These are phyloP conservation scores for Telfairia occidentalis DNA, from an alignment of 331 rosid species.

Conservation along the genomic window DNA sequence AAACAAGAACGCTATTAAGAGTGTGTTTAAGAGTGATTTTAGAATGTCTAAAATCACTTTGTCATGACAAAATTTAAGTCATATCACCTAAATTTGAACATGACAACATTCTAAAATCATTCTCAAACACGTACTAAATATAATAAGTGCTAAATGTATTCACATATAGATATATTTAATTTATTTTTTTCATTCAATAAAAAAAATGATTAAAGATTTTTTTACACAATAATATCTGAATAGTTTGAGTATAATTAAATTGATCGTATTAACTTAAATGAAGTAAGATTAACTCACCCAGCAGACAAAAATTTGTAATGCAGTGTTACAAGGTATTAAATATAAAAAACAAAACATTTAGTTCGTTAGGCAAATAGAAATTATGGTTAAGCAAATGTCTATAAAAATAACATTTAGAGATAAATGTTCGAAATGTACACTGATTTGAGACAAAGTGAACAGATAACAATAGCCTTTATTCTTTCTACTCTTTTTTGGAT, in stretches of 20 bases:
- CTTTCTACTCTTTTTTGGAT: slow-evolving; percentile 43
- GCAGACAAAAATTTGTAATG: no score
- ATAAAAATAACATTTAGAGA: background rate
- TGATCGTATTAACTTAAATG: background rate
- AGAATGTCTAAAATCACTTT: no score
- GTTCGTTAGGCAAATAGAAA: background rate
- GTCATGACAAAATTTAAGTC: no score
- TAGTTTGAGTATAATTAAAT: background rate
- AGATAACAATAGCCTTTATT: background rate
- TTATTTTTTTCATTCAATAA: background rate
- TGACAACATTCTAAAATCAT: no score
- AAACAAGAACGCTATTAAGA: background rate
- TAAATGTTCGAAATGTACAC: background rate
- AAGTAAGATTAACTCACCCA: background rate
- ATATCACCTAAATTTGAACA: no score
- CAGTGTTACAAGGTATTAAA: no score
- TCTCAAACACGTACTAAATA: no score
- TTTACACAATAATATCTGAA: background rate
- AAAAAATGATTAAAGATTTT: background rate
- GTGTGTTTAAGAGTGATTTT: no score
- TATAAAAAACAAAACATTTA: no score
- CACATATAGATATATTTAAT: background rate
- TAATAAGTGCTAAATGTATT: background rate
- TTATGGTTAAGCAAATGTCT: background rate
- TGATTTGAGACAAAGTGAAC: background rate